Base-by-base conservation (phyloP, 768 basidiomycete genomes). In the Pisolithus orientalis region DNA sequence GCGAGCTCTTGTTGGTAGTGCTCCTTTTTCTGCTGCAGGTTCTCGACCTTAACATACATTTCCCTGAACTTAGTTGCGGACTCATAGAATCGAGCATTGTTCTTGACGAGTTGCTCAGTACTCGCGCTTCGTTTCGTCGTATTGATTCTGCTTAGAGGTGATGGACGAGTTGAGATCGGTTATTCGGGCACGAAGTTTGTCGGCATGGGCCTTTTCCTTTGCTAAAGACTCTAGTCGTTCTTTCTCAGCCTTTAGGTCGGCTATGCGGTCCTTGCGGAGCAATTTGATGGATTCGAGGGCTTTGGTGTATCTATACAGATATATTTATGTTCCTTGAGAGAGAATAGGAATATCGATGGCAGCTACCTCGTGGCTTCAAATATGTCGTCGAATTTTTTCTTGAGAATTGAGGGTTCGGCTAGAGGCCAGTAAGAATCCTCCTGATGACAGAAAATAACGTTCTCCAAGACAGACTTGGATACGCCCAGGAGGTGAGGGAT, bases 331-430 rank as follows among this genome's bases (percentile, higher is more conserved):
- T 25, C 13, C 40, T 47, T 43, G 14, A 7, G 45, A 29, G 43
- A 14, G 32, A 5, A 1, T 13, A 25, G 13, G 24, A n/a, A n/a
- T 9, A 44, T 6, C 34, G 42, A 52, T 29, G 29, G 29, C 25
- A 5, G 1, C 39, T 47, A 90, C 93, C 88, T 87, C 17, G 94
- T 98, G 4, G 96, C 96, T 69, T 99, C 96, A 61, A 99, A 98
- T 52, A 99, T 99, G 62, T 99, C 96, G 61, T 99, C 96, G 55
- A 99, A 99, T 66, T 98, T 98, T 79, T 97, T 98, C 78, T 99
- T 99, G 37, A 99, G 71, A 0, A 83, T 79, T 10, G 90, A 73
- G 2, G 95, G 90, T 60, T 98, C 96, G 0, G 94, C 79, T 24
- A 99, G 77, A 0, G 96, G 96, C 96, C 96, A 99, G 62, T 91